Base-by-base conservation (phyloP, 2,329 filamentous ascomycete species). In the Ambrosiella beaveri region DNA sequence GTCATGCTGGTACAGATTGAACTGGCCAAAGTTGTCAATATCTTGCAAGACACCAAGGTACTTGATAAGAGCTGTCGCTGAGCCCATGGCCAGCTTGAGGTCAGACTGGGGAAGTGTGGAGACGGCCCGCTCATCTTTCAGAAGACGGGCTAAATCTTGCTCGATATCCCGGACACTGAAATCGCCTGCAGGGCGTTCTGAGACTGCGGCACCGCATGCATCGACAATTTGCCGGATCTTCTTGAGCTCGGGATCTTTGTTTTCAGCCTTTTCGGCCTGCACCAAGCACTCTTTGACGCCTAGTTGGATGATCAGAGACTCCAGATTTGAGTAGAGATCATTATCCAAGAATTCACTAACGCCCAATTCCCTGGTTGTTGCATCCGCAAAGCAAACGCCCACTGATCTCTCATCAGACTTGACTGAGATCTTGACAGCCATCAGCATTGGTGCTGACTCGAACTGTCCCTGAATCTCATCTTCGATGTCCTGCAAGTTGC, bases 271-370 rank as follows among this genome's bases (percentile, higher is more conserved):
- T 66, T 97, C 90, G 17, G 81, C 72, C 65, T 88, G 85, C n/a
- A 98, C 71, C 37, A 98, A 73, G 65, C 90, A 96, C 69, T 98
- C 93, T 67, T 89, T 93, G 17, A 96, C 88, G 5, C 93, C 93
- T 2, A 98, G 80, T 68, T 98, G 94, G 63, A 98, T 98, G 56
- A 98, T 80, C 15, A 98, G 77, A 2, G 90, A 89, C 71, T 98
- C 93, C 64, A 98, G 94, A 69, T 98, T 98, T 56, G 91, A 97
- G 73, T 94, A 98, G 8, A 96, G 76, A 67, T 98, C 93, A 66
- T 97, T 98, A 75, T 98, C 93, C n/a, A 95, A 79, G 63, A 98
- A 98, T 68, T 98, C 94, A 74, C 88, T 95, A 57, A 98, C 89
- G 7, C 93, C 93, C 1, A 98, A 78, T 73, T 98, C 93, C 56